Percentiles rank a stretch among this genome's conserved stretches.
These are phyloP conservation scores for Pseudogymnoascus sp. DNA, from an alignment of 2,329 filamentous ascomycete species.

Conservation along the genomic window DNA sequence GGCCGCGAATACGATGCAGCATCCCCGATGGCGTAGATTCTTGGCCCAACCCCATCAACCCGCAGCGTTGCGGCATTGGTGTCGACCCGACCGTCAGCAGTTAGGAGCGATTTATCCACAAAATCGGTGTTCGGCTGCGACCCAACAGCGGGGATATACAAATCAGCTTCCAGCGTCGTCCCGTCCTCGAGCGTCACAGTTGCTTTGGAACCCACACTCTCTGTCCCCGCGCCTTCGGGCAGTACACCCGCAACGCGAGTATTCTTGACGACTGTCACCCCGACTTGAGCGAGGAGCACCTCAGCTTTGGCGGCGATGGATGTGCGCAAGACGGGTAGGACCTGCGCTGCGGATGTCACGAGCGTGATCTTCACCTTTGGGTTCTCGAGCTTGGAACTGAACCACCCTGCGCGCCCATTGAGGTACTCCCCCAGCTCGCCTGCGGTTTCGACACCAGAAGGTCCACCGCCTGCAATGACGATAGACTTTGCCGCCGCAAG, in stretches of 20 bases:
- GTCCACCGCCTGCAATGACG: constrained; percentile 38
- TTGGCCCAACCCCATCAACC: constrained; percentile 28
- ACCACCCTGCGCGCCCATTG: constrained; percentile 37
- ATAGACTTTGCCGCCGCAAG: constrained; percentile 35
- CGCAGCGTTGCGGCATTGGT: constrained; percentile 32
- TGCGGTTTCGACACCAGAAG: constrained; percentile 38
- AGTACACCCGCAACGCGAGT: constrained; percentile 29
- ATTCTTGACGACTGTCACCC: constrained; percentile 39
- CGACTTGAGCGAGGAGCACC: constrained; percentile 33
- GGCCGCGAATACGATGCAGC: constrained; percentile 33
- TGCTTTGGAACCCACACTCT: constrained; percentile 22
- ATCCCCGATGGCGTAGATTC: constrained; percentile 42
- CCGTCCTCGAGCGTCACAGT: constrained; percentile 35
- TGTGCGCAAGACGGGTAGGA: constrained; percentile 35
- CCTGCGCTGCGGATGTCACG: constrained; percentile 30
- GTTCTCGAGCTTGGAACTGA: constrained; percentile 25
- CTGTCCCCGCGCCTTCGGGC: constrained; percentile 26
- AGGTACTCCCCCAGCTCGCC: constrained; percentile 44
- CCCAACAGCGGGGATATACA: constrained; percentile 42
- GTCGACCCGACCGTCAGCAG: constrained; percentile 31
- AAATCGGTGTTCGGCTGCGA: constrained; percentile 35
- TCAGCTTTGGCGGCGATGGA: constrained; percentile 36
- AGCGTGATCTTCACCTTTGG: constrained; percentile 38
- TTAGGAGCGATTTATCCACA: constrained; percentile 26
- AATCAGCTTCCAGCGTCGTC: constrained; percentile 32